Percentiles rank a stretch among this genome's conserved stretches.
Conservation (phyloP, 306 rosid genomes). For the Fragaria vesca region DNA sequence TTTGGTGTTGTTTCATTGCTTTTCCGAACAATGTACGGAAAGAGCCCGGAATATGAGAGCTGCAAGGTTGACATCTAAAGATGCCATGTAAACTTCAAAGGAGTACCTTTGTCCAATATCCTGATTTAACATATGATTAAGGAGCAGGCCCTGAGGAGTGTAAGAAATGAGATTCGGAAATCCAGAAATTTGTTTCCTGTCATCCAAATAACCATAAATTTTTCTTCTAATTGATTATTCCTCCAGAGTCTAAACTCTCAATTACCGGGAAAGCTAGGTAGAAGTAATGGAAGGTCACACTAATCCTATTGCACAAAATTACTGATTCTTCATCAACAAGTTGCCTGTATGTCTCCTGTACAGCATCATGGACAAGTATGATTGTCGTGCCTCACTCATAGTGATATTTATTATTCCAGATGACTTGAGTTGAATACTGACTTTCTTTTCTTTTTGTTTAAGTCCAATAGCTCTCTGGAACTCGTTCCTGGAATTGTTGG, state of each 20-base stretch:
- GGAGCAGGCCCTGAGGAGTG: constrained; percentile 9
- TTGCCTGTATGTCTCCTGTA: not conserved
- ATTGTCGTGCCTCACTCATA: not conserved
- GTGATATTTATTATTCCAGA: not conserved
- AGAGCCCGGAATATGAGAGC: not conserved
- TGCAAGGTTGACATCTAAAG: not conserved
- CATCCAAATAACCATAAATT: not conserved
- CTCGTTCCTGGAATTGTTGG: constrained; percentile 35
- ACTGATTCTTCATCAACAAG: not conserved
- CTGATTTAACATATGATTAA: not conserved
- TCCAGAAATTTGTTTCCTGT: not conserved
- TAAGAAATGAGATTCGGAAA: not conserved
- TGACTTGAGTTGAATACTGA: not conserved
- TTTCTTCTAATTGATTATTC: not conserved
- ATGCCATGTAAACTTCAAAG: not conserved
- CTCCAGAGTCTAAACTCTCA: not conserved
- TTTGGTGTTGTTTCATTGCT: not conserved
- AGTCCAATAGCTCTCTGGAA: constrained; percentile 27
- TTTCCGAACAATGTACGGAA: not conserved
- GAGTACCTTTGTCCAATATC: not conserved
- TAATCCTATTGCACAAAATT: not conserved
- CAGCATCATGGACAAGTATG: constrained; percentile 6
- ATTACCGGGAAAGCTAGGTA: not conserved
- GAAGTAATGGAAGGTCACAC: not conserved
- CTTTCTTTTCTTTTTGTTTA: constrained; percentile 26